Conservation (phyloP, 2,329 filamentous ascomycete genomes). For the Ophiostoma sp. region DNA sequence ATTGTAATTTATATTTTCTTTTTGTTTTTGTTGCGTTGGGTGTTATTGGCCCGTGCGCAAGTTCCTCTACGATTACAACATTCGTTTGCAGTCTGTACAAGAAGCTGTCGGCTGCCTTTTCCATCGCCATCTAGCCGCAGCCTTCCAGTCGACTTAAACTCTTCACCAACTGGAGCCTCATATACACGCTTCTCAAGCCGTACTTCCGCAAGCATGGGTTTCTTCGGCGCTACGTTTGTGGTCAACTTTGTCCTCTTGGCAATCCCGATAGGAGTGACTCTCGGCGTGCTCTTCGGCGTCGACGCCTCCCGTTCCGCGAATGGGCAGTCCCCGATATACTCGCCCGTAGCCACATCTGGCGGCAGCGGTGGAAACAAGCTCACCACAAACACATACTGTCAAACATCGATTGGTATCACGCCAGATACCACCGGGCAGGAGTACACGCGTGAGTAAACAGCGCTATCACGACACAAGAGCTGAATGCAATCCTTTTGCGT, state of each 20-base stretch:
- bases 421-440: constrained; percentile 41
- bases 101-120: background rate
- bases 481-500: background rate
- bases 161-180: background rate
- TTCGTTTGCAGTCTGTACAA: constrained; percentile 8
- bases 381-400: constrained; percentile 38
- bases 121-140: background rate
- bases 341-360: constrained; percentile 29
- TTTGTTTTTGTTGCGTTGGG: background rate
- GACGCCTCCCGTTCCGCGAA: constrained; percentile 41
- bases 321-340: constrained; percentile 44
- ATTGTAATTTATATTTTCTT: background rate
- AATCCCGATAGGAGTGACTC: constrained; percentile 35
- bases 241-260: constrained; percentile 48
- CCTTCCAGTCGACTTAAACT: background rate
- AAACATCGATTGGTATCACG: constrained; percentile 43
- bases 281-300: constrained; percentile 45
- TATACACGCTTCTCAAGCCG: background rate
- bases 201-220: constrained; percentile 33
- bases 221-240: constrained; percentile 38
- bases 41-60: background rate
- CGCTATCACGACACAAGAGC: background rate
- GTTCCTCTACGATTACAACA: background rate
- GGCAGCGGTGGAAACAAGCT: constrained; percentile 35
- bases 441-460: constrained; percentile 43